A percentile compares a stretch with the other conserved stretches of the same genome.
These are phyloP conservation scores for Populus euphratica DNA, from an alignment of 345 rosid species.

Conservation along the genomic window DNA sequence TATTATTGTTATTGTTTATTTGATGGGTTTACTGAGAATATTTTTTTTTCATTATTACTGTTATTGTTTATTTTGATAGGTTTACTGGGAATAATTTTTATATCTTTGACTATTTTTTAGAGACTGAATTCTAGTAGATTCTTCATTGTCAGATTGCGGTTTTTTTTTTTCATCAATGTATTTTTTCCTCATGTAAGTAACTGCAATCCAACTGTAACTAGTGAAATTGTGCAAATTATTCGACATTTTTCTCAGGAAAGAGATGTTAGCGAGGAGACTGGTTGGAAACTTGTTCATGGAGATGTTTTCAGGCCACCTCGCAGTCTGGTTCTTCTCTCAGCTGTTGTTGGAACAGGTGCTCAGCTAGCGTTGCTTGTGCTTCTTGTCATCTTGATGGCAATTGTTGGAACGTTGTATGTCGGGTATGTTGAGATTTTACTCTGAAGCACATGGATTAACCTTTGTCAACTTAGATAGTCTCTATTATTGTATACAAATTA, in stretches of 20 bases:
- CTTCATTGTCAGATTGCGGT: not conserved
- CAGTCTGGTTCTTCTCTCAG: constrained; percentile 67
- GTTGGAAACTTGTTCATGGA: constrained; percentile 97
- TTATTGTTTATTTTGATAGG: not conserved
- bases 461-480: not conserved
- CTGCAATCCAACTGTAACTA: constrained; percentile 18
- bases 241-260: constrained; percentile 56
- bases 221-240: constrained; percentile 5
- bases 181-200: not conserved
- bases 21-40: not conserved
- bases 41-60: not conserved
- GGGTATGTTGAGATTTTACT: constrained; percentile 55
- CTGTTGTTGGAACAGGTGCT: constrained; percentile 95
- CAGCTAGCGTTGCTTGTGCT: constrained; percentile 89
- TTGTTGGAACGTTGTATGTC: constrained; percentile 77
- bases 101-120: not conserved
- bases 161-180: not conserved
- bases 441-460: not conserved
- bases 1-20: constrained; percentile 1
- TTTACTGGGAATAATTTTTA: not conserved
- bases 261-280: constrained; percentile 95
- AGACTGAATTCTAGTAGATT: not conserved
- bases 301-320: constrained; percentile 87
- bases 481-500: not conserved
- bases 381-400: constrained; percentile 87